These are phyloP conservation scores for Gelatoporia subvermispora DNA, from an alignment of 768 basidiomycete genomes.

Conservation along the genomic window DNA sequence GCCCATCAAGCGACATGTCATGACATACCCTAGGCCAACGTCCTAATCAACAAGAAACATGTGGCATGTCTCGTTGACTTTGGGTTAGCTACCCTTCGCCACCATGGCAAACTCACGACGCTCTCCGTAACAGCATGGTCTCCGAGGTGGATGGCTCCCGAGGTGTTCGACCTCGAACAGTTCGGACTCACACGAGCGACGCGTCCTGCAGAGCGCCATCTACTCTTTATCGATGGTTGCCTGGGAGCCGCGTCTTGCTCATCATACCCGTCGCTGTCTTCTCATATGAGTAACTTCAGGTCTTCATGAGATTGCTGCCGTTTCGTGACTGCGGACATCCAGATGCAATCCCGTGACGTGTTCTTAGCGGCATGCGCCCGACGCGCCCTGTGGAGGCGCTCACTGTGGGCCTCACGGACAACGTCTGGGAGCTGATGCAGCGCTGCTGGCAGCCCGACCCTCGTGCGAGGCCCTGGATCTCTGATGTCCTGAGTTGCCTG, in stretches of 20 bases:
- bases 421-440: conserved; percentile 2
- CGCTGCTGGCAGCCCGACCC: neutral
- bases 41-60: neutral
- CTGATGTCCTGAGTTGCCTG: no score
- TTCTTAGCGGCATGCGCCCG: conserved; percentile 1
- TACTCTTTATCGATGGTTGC: conserved; percentile 1
- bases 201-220: neutral
- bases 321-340: neutral
- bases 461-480: neutral
- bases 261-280: no score
- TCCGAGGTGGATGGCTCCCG: neutral
- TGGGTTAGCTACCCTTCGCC: neutral
- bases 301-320: neutral
- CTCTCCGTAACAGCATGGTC: neutral
- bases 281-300: neutral
- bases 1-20: neutral
- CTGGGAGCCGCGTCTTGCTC: no score
- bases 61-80: neutral
- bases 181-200: no score
- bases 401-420: conserved; percentile 1
- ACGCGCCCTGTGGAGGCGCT: neutral
- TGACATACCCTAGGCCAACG: neutral
- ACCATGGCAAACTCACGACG: neutral
- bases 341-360: neutral
- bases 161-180: neutral